Percentiles rank a stretch among this genome's conserved stretches.
Conservation (phyloP, 106 monocot species). For the Amphibolis antarctica region DNA sequence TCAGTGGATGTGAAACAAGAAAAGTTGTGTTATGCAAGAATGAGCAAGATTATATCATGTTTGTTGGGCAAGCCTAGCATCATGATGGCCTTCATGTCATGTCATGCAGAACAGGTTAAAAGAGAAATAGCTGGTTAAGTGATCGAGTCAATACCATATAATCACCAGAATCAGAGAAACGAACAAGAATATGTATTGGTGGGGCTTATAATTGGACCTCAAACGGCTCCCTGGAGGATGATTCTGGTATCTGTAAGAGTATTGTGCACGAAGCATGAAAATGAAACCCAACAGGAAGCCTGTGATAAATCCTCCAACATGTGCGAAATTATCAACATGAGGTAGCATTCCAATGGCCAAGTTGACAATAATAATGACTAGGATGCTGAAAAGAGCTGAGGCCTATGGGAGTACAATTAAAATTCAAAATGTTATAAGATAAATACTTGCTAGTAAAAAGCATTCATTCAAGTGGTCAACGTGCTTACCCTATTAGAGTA, state of each 20-base stretch:
- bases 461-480: background rate
- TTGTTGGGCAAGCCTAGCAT: background rate
- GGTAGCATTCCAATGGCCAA: conserved; percentile 20
- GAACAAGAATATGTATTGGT: conserved; percentile 6
- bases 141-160: conserved; percentile 6
- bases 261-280: conserved; percentile 12
- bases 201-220: conserved; percentile 6
- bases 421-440: background rate
- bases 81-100: background rate
- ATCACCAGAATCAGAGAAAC: conserved; percentile 7
- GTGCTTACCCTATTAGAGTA: conserved; percentile 14
- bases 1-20: background rate
- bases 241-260: conserved; percentile 10
- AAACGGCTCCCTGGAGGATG: background rate
- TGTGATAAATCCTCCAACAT: conserved; percentile 20
- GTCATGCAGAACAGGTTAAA: background rate
- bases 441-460: background rate
- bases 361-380: conserved; percentile 18
- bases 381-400: conserved; percentile 8
- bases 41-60: background rate
- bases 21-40: background rate
- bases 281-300: conserved; percentile 19
- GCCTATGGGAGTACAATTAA: background rate
- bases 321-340: conserved; percentile 23
- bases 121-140: background rate